phyloP scores from a whole-genome alignment of 768 basidiomycete genomes.

The Tylopilus sp. region DNA sequence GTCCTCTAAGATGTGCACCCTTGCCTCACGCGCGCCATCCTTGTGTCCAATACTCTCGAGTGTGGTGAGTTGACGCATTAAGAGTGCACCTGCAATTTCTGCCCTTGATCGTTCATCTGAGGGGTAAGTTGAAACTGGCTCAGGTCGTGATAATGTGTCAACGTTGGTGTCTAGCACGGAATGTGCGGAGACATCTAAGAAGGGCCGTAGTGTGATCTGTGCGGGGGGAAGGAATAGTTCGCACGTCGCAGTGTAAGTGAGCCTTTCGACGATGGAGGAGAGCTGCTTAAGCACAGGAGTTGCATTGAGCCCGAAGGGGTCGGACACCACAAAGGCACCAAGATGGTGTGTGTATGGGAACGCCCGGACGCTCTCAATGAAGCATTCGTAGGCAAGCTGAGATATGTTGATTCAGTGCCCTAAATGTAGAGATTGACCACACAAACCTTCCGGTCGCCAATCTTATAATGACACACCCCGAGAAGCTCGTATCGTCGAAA shows the following conservation, averaged over 20 bases:
- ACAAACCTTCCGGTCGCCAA: conserved; percentile 70
- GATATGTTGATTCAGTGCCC: background rate
- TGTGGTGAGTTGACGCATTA: conserved; percentile 58
- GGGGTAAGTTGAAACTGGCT: conserved; percentile 15
- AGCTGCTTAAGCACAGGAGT: conserved; percentile 51
- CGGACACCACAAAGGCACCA: conserved; percentile 11
- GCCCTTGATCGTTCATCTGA: conserved; percentile 9
- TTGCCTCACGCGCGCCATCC: conserved; percentile 43
- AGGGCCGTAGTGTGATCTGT: conserved; percentile 44
- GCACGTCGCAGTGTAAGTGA: conserved; percentile 63
- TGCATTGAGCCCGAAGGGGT: conserved; percentile 37
- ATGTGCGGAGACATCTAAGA: background rate
- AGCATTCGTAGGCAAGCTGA: conserved; percentile 61
- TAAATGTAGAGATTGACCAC: background rate
- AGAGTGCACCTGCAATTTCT: conserved; percentile 46
- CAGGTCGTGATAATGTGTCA: background rate
- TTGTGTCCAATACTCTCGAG: conserved; percentile 59
- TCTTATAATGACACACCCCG: conserved; percentile 73
- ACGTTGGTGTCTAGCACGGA: background rate
- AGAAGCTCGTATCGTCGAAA: conserved; percentile 78
- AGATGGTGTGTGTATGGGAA: conserved; percentile 47
- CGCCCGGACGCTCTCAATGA: conserved; percentile 45
- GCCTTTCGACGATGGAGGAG: conserved; percentile 55
- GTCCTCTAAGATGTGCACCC: conserved; percentile 45
- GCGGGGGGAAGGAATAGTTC: conserved; percentile 57